Evolutionary conservation across 2,329 filamentous ascomycete genomes (phyloP), one percentile per base, ranked within the genome.

Genomic region (Arthrobotrys megalospora): DNA sequence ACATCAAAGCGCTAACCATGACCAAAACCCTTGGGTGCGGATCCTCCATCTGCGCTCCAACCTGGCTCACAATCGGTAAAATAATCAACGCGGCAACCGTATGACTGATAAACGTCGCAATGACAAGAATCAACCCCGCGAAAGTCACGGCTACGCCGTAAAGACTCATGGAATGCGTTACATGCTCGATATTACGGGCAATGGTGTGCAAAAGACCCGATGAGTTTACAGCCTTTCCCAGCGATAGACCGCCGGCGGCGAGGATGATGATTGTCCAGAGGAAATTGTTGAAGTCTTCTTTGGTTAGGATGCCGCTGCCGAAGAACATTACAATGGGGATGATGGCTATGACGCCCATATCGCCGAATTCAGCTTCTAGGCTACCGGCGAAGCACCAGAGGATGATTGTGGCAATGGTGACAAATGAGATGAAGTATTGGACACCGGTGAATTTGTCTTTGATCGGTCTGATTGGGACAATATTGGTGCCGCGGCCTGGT

Each of bases 211-310:
- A 87, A 10, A 99, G 88, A 0, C 96, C 96, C 0, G 95, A 98
- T 0, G 93, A 96, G 80, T 94, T 95, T 75, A 99, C 96, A 0
- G 95, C 93, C 84, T 97, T 97, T 71, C 96, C 96, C 0, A 99
- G 90, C 0, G 94, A 94, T 38, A 99, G 86, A 6, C 96, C 96
- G 55, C 96, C 96, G 0, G 96, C 95, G 0, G 96, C 96, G 19
- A 99, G 91, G 82, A 99, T 98, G 85, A 99, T 97, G 85, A 99
- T 99, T 19, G 96, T 99, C 96, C 96, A 99, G 45, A 97, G 91
- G 85, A 99, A 99, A 85, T 99, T 99, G 87, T 99, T 99, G 84
- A 99, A 99, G 85, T 99, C 96, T 85, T 98, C 96, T 85, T 98
- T 99, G 60, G 94, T 98, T 36, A 99, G 87, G 81, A 98, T 95